A percentile compares a stretch with the other conserved stretches of the same genome.
phyloP scores from a whole-genome alignment of 345 rosid species.

The Microthlaspi erraticum region DNA sequence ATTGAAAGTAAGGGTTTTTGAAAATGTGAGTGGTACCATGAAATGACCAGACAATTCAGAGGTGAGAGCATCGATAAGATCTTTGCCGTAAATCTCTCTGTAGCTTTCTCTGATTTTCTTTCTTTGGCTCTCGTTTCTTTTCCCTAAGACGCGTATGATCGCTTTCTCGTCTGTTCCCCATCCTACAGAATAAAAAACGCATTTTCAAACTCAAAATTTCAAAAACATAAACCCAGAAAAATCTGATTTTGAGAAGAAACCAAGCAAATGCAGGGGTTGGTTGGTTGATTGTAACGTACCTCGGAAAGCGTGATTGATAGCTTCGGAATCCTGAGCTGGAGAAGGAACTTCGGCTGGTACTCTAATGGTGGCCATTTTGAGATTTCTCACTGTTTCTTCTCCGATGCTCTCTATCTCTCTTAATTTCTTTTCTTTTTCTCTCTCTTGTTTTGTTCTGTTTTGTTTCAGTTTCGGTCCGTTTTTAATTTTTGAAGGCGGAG shows the following conservation, averaged over 20 bases:
- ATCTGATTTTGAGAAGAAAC: slow-evolving; percentile 2
- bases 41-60: slow-evolving; percentile 88
- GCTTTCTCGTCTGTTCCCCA: slow-evolving; percentile 78
- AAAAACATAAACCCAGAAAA: not conserved
- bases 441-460: not conserved
- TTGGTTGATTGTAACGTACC: slow-evolving; percentile 48
- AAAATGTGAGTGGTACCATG: slow-evolving; percentile 47
- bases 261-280: not conserved
- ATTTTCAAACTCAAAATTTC: not conserved
- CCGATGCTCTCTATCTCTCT: slow-evolving; percentile 6
- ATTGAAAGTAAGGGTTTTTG: too few species aligned
- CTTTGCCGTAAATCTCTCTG: slow-evolving; percentile 59
- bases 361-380: slow-evolving; percentile 54
- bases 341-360: slow-evolving; percentile 67
- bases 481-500: slow-evolving; percentile 13
- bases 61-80: slow-evolving; percentile 61
- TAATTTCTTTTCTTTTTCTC: not conserved
- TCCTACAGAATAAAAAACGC: slow-evolving; percentile 49
- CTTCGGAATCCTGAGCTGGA: slow-evolving; percentile 68
- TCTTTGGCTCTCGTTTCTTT: slow-evolving; percentile 78
- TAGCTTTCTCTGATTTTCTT: slow-evolving; percentile 67
- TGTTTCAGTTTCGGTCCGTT: not conserved
- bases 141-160: slow-evolving; percentile 63
- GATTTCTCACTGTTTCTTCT: slow-evolving; percentile 23
- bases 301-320: slow-evolving; percentile 63